Evolutionary conservation across 1,139 yeast species (phyloP).

Genomic region (Saccharomyces hybrid): DNA sequence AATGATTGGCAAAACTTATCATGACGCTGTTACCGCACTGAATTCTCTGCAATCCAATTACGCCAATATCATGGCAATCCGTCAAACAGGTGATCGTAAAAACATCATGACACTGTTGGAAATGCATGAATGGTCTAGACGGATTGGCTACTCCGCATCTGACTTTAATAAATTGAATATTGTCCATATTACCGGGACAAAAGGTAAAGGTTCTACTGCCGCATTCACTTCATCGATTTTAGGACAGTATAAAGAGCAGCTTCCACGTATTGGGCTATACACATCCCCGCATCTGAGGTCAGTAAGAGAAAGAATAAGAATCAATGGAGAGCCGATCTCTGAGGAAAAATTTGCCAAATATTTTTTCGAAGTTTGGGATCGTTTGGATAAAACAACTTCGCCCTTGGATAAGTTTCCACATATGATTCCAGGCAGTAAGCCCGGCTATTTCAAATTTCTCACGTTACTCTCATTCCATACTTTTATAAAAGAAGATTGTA

Average conservation of each 20-base stretch:
- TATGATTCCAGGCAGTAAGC: slow-evolving; percentile 66
- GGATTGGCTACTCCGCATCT: slow-evolving; percentile 66
- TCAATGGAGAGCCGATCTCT: slow-evolving; percentile 77
- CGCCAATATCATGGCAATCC: slow-evolving; percentile 77
- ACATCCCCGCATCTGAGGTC: slow-evolving; percentile 94
- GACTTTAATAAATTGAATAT: slow-evolving; percentile 72
- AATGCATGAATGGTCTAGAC: slow-evolving; percentile 82
- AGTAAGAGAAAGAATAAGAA: slow-evolving; percentile 85
- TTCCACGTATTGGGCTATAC: slow-evolving; percentile 68
- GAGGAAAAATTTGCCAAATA: slow-evolving; percentile 77
- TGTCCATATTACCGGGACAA: slow-evolving; percentile 93
- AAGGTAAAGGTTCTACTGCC: slow-evolving; percentile 97
- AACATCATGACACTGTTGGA: slow-evolving; percentile 73
- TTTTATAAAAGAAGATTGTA: slow-evolving; percentile 78
- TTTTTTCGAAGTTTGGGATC: slow-evolving; percentile 92
- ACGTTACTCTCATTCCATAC: slow-evolving; percentile 88
- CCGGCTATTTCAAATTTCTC: slow-evolving; percentile 87
- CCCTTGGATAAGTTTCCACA: slow-evolving; percentile 59
- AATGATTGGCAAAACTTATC: slow-evolving; percentile 25
- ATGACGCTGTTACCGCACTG: slow-evolving; percentile 77
- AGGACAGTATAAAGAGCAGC: slow-evolving; percentile 43
- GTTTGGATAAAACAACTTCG: slow-evolving; percentile 52
- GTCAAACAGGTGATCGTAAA: slow-evolving; percentile 61
- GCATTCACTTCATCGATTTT: slow-evolving; percentile 86
- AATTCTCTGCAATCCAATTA: slow-evolving; percentile 88